A percentile compares a stretch with the other conserved stretches of the same genome.
phyloP scores from a whole-genome alignment of 225 moss, liverwort and hornwort species.

The Sphagnum contortum region DNA sequence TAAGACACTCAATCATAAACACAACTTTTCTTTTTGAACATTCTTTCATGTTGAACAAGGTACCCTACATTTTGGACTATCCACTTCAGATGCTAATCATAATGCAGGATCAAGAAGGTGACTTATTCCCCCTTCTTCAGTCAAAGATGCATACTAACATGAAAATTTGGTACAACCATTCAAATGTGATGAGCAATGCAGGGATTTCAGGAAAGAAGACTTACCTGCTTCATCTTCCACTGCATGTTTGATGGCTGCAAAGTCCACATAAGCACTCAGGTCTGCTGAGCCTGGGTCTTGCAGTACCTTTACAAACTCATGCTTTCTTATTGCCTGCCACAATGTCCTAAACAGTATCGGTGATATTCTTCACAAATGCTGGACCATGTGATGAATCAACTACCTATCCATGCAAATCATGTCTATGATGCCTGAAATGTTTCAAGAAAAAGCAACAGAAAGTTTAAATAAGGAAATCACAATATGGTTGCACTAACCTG shows the following conservation, averaged over 20 bases:
- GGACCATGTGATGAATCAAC: not conserved
- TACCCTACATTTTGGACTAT: no score
- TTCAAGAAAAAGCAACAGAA: not conserved
- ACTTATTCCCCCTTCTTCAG: no score
- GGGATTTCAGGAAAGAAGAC: constrained; percentile 30
- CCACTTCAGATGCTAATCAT: no score
- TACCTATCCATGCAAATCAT: no score
- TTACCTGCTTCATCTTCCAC: constrained; percentile 22
- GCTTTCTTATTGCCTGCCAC: constrained; percentile 33
- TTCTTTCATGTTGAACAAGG: no score
- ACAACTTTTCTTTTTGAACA: no score
- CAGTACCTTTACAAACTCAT: constrained; percentile 27
- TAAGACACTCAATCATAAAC: no score
- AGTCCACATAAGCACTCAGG: constrained; percentile 47
- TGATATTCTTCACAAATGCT: no score
- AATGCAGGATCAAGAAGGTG: no score
- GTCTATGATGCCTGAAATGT: not conserved
- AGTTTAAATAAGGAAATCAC: not conserved
- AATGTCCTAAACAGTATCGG: not conserved
- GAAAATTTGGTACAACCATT: constrained; percentile 16
- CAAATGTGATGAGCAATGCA: constrained; percentile 70
- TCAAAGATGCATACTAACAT: no score
- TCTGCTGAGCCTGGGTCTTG: constrained; percentile 38
- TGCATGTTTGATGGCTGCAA: constrained; percentile 26
- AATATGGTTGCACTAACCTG: constrained; percentile 9